Percentiles rank a stretch among this genome's conserved stretches.
These are phyloP conservation scores for Nakazawaea sp. DNA, from an alignment of 805 yeast species.

Conservation along the genomic window DNA sequence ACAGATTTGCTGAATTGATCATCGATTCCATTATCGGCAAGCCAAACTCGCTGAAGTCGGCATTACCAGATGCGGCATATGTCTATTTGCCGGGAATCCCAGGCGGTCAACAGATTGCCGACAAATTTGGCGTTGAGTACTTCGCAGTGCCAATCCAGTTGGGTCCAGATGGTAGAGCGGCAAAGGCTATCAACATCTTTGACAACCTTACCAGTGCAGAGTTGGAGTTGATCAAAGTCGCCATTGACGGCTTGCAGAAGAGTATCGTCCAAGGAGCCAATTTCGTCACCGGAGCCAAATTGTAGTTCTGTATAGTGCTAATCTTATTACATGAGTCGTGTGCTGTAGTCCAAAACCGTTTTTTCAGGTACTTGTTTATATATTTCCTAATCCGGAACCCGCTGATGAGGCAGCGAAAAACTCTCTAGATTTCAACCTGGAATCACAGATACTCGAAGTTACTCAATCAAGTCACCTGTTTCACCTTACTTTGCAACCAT, in stretches of 20 bases:
- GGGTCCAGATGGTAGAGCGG: conserved; percentile 27
- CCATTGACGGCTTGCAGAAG: conserved; percentile 6
- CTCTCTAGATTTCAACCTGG: too few species aligned
- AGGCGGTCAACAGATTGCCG: conserved; percentile 37
- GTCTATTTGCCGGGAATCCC: conserved; percentile 47
- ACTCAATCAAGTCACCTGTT: too few species aligned
- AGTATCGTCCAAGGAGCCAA: conserved; percentile 10
- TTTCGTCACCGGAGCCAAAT: conserved; percentile 8
- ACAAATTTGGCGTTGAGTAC: conserved; percentile 32
- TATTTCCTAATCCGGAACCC: too few species aligned
- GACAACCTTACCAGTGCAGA: background rate
- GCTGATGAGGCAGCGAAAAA: too few species aligned
- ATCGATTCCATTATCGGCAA: conserved; percentile 29
- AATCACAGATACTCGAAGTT: too few species aligned
- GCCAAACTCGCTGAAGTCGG: background rate
- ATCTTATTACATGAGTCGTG: too few species aligned
- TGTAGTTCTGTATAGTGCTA: too few species aligned
- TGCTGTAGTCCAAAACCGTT: too few species aligned
- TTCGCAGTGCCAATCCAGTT: conserved; percentile 43
- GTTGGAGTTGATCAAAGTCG: conserved; percentile 7
- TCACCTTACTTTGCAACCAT: too few species aligned
- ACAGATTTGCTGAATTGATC: conserved; percentile 58
- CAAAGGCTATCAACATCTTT: conserved; percentile 5
- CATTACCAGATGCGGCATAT: conserved; percentile 39
- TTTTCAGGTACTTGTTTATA: too few species aligned